phyloP scores from a whole-genome alignment of 192 early-diverging fungal species.

The Ambispora gerdemannii region DNA sequence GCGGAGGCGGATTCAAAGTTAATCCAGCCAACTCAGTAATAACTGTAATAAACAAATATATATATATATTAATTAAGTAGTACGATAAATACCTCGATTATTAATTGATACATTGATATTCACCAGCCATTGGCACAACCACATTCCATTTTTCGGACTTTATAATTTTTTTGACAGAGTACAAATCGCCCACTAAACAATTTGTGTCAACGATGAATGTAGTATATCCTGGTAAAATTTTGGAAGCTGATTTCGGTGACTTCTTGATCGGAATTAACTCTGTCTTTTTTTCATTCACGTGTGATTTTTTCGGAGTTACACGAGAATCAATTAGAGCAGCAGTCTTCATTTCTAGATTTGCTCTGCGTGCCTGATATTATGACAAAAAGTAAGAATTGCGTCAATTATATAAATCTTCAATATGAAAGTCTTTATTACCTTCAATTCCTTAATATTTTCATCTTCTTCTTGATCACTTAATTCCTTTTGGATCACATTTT shows the following conservation, averaged over 20 bases:
- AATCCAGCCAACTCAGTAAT: slow-evolving; percentile 59
- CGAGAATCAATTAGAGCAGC: too few species aligned
- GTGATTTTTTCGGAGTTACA: too few species aligned
- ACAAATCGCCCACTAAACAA: slow-evolving; percentile 53
- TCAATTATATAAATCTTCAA: too few species aligned
- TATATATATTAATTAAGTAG: too few species aligned
- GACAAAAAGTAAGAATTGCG: too few species aligned
- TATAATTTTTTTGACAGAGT: slow-evolving; percentile 43
- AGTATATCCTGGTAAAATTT: slow-evolving; percentile 37
- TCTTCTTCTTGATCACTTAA: neutral
- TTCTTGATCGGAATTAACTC: too few species aligned
- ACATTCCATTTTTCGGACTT: slow-evolving; percentile 46
- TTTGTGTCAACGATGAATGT: slow-evolving; percentile 56
- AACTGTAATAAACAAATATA: slow-evolving; percentile 31
- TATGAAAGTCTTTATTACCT: too few species aligned
- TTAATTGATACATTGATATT: too few species aligned
- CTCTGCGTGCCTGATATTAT: too few species aligned
- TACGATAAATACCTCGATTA: too few species aligned
- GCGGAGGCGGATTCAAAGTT: slow-evolving; percentile 43
- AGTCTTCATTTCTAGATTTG: too few species aligned
- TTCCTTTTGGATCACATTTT: neutral
- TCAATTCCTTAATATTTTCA: slow-evolving; percentile 23
- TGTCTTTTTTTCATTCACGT: too few species aligned
- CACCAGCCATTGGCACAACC: slow-evolving; percentile 52
- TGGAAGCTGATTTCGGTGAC: slow-evolving; percentile 1